Evolutionary conservation across 768 basidiomycete species (phyloP), one percentile per base, ranked within the genome.

Genomic region (Chiua virens): DNA sequence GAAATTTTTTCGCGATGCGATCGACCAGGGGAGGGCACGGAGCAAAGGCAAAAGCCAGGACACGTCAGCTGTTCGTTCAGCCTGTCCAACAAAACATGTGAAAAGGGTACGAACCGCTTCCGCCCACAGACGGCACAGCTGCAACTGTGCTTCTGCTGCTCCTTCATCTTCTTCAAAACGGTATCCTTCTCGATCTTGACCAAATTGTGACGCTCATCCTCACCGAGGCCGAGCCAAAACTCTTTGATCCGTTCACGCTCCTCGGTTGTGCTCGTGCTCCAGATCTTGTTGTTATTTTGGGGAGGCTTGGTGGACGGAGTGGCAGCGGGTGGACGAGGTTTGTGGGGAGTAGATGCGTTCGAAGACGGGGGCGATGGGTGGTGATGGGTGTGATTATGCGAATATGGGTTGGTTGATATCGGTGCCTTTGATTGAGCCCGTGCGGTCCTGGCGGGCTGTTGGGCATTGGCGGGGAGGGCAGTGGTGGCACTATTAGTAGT

Each of bases 151-250:
- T 91, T 89, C 81, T 98, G 94, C 76, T 98, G 92, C 72, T 99
- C 97, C 78, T 98, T 98, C 94, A 99, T 99, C 83, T 98, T 98
- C 73, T 83, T 83, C 52, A 98, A 75, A 27, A 98, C 96, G 22
- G 93, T 92, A 69, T 98, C 95, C 75, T 98, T 98, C 79, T 99
- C 97, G 64, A 98, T 84, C 79, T 91, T 90, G 74, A 99, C 93
- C 53, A 99, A 81, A 72, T 84, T 88, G 55, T 91, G 75, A 27
- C 97, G 82, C 69, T 98, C 94, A 51, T 87, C 83, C 74, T 98
- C 93, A 25, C 83, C 83, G n/a, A 99, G 79, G 23, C 82, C 87
- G 27, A 98, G 82, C 97, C 96, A 99, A 71, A 98, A 99, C 63
- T 93, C 89, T 71, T 96, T 95, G 75, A 98, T 99, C 58, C 92